Conservation (phyloP, 371 early-diverging fungal genomes). For the Apophysomyces ossiformis region DNA sequence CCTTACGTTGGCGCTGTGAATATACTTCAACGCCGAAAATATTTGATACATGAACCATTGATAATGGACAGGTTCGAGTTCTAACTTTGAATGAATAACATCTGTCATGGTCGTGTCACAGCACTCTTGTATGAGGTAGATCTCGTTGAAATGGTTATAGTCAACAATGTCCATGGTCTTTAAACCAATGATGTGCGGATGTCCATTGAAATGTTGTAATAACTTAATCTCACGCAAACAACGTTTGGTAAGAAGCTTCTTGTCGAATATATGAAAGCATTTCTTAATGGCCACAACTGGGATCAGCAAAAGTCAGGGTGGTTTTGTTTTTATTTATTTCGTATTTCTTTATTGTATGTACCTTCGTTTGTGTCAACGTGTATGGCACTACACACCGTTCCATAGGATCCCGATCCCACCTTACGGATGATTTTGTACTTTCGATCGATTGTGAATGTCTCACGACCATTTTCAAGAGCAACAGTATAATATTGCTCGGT, state of each 20-base stretch:
- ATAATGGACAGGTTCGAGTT: constrained; percentile 86
- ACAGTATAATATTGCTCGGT: constrained; percentile 38
- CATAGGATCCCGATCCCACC: constrained; percentile 92
- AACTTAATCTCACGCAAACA: constrained; percentile 78
- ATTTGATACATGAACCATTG: constrained; percentile 94
- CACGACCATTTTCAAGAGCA: constrained; percentile 43
- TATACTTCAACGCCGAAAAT: constrained; percentile 86
- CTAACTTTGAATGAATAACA: constrained; percentile 84
- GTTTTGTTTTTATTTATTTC: constrained; percentile 34
- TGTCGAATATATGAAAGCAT: constrained; percentile 71
- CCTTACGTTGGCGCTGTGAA: constrained; percentile 87
- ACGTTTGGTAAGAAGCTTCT: constrained; percentile 72
- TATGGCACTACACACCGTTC: constrained; percentile 77
- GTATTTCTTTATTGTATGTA: constrained; percentile 6
- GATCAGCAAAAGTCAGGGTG: constrained; percentile 1
- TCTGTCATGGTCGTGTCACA: constrained; percentile 95
- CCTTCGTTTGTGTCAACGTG: constrained; percentile 38
- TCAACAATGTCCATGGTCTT: constrained; percentile 74
- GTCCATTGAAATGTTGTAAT: constrained; percentile 78
- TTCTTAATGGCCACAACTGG: constrained; percentile 81
- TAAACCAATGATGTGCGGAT: constrained; percentile 78
- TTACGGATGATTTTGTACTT: constrained; percentile 82
- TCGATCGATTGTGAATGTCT: constrained; percentile 61
- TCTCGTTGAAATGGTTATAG: constrained; percentile 70
- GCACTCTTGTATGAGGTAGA: constrained; percentile 68